A percentile compares a stretch with the other conserved stretches of the same genome.
These are phyloP conservation scores for Wallemia mellicola DNA, from an alignment of 1,284 basidiomycete species.

Conservation along the genomic window DNA sequence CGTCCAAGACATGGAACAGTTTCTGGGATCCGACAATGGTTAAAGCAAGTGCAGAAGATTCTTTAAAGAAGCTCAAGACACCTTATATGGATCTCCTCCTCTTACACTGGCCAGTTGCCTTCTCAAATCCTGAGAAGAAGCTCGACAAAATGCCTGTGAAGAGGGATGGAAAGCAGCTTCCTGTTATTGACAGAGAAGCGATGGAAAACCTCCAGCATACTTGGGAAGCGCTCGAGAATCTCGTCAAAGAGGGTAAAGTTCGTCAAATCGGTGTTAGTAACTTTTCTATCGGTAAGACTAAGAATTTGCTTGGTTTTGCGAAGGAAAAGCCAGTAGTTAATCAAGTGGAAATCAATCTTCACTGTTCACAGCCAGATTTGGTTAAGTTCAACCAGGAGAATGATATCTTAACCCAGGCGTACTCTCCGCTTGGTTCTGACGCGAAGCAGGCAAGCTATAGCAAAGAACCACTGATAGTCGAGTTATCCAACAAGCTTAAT, in stretches of 20 bases:
- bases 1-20: neutral
- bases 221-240: conserved; percentile 51
- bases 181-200: conserved; percentile 23
- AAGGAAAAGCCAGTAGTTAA: conserved; percentile 36
- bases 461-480: neutral
- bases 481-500: neutral
- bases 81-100: neutral
- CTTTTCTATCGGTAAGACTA: conserved; percentile 32
- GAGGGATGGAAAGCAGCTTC: conserved; percentile 28
- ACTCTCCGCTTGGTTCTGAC: conserved; percentile 46
- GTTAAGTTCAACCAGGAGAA: conserved; percentile 35
- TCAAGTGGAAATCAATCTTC: conserved; percentile 48
- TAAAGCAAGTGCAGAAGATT: neutral
- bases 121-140: conserved; percentile 36
- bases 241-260: conserved; percentile 31
- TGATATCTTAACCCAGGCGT: conserved; percentile 43
- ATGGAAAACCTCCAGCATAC: conserved; percentile 21
- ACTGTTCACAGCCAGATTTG: conserved; percentile 45
- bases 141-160: conserved; percentile 35
- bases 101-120: conserved; percentile 60
- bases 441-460: neutral
- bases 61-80: neutral
- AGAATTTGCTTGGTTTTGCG: conserved; percentile 26
- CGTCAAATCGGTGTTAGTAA: conserved; percentile 55
- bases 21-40: neutral